Conservation (phyloP, 192 early-diverging fungal species). For the Lobosporangium transversale region DNA sequence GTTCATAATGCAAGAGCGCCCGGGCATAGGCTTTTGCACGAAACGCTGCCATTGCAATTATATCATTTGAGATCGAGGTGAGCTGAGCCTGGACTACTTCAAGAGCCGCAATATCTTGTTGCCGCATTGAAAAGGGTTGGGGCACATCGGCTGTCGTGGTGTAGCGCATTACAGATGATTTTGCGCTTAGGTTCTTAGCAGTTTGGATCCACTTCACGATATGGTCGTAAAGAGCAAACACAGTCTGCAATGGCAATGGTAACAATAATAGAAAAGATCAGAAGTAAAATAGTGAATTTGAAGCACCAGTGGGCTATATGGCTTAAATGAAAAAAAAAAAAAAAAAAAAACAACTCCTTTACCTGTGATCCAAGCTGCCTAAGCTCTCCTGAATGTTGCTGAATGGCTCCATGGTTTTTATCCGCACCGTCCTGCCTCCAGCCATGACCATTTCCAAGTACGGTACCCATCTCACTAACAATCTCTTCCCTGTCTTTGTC, state of each 20-base stretch:
- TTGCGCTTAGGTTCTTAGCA: constrained; percentile 24
- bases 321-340: too few species aligned
- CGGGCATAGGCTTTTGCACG: constrained; percentile 70
- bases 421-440: neutral
- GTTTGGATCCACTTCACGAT: constrained; percentile 58
- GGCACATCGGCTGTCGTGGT: constrained; percentile 17
- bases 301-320: too few species aligned
- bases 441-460: constrained; percentile 15
- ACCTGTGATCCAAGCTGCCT: constrained; percentile 41
- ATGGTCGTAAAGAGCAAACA: constrained; percentile 48
- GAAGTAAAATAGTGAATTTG: too few species aligned
- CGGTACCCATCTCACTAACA: constrained; percentile 26
- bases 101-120: constrained; percentile 7
- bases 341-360: constrained; percentile 1
- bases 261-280: too few species aligned
- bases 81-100: constrained; percentile 61
- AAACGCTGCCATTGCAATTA: constrained; percentile 72
- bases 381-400: constrained; percentile 15
- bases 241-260: too few species aligned
- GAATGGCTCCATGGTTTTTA: neutral
- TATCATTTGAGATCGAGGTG: constrained; percentile 64
- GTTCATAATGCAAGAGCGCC: constrained; percentile 76
- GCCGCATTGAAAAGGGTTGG: constrained; percentile 17
- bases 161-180: constrained; percentile 9
- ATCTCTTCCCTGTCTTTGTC: constrained; percentile 17